A percentile compares a stretch with the other conserved stretches of the same genome.
These are phyloP conservation scores for Ophiostoma sp. DNA, from an alignment of 2,329 filamentous ascomycete genomes.

Conservation along the genomic window DNA sequence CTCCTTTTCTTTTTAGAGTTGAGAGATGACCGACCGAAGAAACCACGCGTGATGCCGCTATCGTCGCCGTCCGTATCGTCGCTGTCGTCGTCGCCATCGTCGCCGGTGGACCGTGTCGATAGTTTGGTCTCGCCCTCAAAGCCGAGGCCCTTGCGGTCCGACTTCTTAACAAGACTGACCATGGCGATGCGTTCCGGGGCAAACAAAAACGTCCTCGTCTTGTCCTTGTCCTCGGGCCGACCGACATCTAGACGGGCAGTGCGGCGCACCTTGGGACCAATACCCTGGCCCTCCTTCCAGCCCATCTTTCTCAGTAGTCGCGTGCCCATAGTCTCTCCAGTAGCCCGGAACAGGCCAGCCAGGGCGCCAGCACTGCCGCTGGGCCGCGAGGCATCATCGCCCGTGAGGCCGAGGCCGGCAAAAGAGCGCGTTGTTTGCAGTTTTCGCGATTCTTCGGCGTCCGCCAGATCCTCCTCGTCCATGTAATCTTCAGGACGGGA, in stretches of 20 bases:
- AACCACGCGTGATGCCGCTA: constrained; percentile 39
- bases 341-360: constrained; percentile 64
- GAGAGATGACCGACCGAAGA: constrained; percentile 21
- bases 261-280: constrained; percentile 79
- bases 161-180: constrained; percentile 61
- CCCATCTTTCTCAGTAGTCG: constrained; percentile 88
- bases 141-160: constrained; percentile 65
- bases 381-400: constrained; percentile 47
- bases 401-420: constrained; percentile 66
- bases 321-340: constrained; percentile 79
- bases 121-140: constrained; percentile 56
- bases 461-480: constrained; percentile 92
- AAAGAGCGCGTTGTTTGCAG: constrained; percentile 70
- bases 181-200: constrained; percentile 74
- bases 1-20: neutral
- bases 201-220: constrained; percentile 62
- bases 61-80: constrained; percentile 33
- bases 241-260: constrained; percentile 61
- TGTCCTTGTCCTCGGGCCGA: constrained; percentile 34
- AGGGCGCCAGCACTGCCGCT: constrained; percentile 41
- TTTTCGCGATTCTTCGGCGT: constrained; percentile 71
- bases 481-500: constrained; percentile 87
- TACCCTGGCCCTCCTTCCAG: constrained; percentile 89
- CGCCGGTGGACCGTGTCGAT: constrained; percentile 25
- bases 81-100: constrained; percentile 42